Evolutionary conservation across 768 basidiomycete genomes (phyloP), one percentile per base, ranked within the genome.

Genomic region (Leccinum uliginosum): DNA sequence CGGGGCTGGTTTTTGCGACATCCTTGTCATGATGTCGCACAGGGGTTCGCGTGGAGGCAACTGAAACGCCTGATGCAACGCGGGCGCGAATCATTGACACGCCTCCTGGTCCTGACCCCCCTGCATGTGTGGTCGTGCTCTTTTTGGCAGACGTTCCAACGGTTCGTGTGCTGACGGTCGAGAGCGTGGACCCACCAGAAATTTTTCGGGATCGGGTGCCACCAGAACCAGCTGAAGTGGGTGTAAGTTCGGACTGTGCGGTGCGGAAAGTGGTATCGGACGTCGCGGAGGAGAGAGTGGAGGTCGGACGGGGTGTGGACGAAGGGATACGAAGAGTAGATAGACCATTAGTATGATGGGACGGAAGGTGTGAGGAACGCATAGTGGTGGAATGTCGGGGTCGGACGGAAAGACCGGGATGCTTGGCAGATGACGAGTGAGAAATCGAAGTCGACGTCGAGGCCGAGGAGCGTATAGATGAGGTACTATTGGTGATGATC

Each of bases 211-310:
- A 70, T 24, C 70, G 71, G 4, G 59, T 40, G 12, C 59, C 62
- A 14, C 43, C 59, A 1, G 68, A 67, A 6, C 62, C 62, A 4
- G 67, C 55, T 6, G 69, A 71, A 6, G 64, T 71, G 8, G 71
- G 70, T 3, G 71, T 71, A 7, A 67, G 54, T 26, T 71, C 71
- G 26, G 69, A 71, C 6, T 26, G 60, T 27, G 71, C 70, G 1
- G 71, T 71, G 23, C 65, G 68, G 59, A 73, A 71, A 0, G 71
- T 73, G 7, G 61, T 54, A 2, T 71, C 71, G 2, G 70, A 73
- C 8, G 50, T 65, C 12, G 73, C 69, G 0, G 69, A 71, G 11
- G 71, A 70, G 15, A 71, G 50, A n/a, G 50, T 62, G 4, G 73
- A 68, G 19, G 21, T 59, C 6, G 71, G 73, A 21, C 71, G 71